Evolutionary conservation across 2,329 filamentous ascomycete genomes (phyloP).

Genomic region (Fusarium goolgardi): DNA sequence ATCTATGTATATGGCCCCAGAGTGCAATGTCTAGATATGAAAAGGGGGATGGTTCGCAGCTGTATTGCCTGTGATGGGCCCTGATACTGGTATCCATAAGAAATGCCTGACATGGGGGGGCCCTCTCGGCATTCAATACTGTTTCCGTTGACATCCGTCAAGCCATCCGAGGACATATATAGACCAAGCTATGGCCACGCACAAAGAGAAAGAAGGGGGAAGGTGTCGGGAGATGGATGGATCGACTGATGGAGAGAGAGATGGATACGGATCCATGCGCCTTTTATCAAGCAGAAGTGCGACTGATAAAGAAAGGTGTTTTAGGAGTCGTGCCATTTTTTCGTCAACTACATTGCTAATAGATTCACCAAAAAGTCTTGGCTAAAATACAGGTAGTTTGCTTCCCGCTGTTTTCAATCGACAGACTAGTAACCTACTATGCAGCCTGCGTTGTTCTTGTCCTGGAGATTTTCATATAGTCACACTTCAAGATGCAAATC

Average conservation of each 20-base stretch:
- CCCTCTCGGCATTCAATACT: constrained; percentile 10
- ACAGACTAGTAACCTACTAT: not conserved
- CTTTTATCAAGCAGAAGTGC: constrained; percentile 5
- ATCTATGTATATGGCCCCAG: not conserved
- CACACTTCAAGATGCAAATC: not conserved
- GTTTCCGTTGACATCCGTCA: not conserved
- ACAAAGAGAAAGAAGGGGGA: not conserved
- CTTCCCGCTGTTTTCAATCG: constrained; percentile 26
- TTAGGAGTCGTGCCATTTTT: constrained; percentile 25
- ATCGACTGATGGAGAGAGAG: constrained; percentile 8
- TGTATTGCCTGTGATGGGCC: not conserved
- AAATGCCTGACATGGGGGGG: not conserved
- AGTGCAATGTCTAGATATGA: not conserved
- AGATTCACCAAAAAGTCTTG: constrained; percentile 17
- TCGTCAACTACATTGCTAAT: constrained; percentile 19
- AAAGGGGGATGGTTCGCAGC: not conserved
- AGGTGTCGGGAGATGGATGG: not conserved
- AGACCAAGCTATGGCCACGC: constrained; percentile 17
- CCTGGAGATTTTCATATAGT: not conserved
- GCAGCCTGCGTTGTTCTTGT: not conserved
- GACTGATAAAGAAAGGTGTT: not conserved
- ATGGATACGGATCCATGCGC: constrained; percentile 10
- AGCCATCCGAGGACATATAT: constrained; percentile 18
- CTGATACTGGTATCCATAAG: constrained; percentile 1
- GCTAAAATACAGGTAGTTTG: constrained; percentile 29